A percentile compares a stretch with the other conserved stretches of the same genome.
These are phyloP conservation scores for Dioscorea zingiberensis DNA, from an alignment of 106 monocot species.

Conservation along the genomic window DNA sequence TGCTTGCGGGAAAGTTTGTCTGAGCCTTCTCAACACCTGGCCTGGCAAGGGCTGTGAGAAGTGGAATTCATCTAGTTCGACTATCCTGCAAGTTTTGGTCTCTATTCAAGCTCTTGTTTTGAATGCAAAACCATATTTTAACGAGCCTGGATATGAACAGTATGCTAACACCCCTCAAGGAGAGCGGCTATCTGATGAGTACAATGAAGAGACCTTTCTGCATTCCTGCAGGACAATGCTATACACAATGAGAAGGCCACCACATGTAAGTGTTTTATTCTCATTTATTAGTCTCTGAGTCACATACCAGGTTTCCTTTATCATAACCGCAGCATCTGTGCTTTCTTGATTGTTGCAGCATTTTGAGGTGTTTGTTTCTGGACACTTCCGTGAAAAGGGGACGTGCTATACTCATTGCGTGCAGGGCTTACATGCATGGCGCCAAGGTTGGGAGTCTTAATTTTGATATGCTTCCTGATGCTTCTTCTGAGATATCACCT, in stretches of 20 bases:
- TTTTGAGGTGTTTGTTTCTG: neutral
- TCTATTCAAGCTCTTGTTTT: slow-evolving; percentile 57
- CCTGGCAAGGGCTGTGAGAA: slow-evolving; percentile 39
- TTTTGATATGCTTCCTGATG: slow-evolving; percentile 10
- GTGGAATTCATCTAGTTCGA: slow-evolving; percentile 35
- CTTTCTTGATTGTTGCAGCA: neutral
- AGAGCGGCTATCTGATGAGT: slow-evolving; percentile 21
- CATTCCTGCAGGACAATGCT: slow-evolving; percentile 53
- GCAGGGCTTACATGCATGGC: neutral
- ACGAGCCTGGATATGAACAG: slow-evolving; percentile 41
- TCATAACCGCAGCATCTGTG: neutral
- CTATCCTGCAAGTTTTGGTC: slow-evolving; percentile 49
- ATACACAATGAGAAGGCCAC: slow-evolving; percentile 35
- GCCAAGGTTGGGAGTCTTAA: slow-evolving; percentile 16
- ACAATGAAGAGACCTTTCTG: slow-evolving; percentile 36
- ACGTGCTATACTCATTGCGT: neutral
- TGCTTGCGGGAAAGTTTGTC: slow-evolving; percentile 46
- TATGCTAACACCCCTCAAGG: slow-evolving; percentile 24
- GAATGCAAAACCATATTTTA: slow-evolving; percentile 50
- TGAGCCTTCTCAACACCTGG: slow-evolving; percentile 57
- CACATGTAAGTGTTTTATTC: slow-evolving; percentile 16
- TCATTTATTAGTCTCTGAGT: neutral
- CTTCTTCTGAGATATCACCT: too few relatives aligned
- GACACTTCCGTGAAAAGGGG: neutral
- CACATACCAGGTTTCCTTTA: neutral